phyloP scores from a whole-genome alignment of 1,284 basidiomycete species.

The Puccinia hordei region DNA sequence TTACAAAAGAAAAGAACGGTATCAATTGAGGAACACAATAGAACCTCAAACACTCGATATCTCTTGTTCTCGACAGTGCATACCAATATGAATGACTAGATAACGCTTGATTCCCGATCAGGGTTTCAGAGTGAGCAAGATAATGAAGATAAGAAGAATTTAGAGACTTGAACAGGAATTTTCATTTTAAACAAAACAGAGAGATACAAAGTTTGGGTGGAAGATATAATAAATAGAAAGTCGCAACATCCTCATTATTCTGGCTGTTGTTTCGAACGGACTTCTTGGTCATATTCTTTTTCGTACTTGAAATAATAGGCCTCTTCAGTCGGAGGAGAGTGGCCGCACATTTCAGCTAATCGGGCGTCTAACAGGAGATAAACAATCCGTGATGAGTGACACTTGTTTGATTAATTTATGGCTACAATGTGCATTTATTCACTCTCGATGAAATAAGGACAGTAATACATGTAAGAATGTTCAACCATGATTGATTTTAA shows the following conservation, averaged over 20 bases:
- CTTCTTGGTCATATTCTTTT: conserved; percentile 4
- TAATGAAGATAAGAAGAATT: too few relatives aligned
- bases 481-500: not conserved
- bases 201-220: too few relatives aligned
- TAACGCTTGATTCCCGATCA: not conserved
- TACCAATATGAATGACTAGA: not conserved
- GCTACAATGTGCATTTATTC: not conserved
- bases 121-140: too few relatives aligned
- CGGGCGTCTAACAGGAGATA: conserved; percentile 5
- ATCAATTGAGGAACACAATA: too few relatives aligned
- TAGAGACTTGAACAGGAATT: too few relatives aligned
- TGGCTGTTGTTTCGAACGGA: conserved; percentile 4
- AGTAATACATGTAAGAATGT: not conserved
- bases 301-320: conserved; percentile 38
- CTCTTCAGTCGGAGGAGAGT: conserved; percentile 26
- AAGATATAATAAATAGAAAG: not conserved
- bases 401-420: not conserved
- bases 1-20: too few relatives aligned
- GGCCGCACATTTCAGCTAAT: conserved; percentile 39
- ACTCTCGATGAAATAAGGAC: not conserved
- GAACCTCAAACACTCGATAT: too few relatives aligned
- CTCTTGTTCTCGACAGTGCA: too few relatives aligned
- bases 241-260: not conserved
- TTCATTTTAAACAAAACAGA: too few relatives aligned
- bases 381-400: not conserved